These are phyloP conservation scores for Omphalotus guepiniiformis DNA, from an alignment of 768 basidiomycete species.

Conservation along the genomic window DNA sequence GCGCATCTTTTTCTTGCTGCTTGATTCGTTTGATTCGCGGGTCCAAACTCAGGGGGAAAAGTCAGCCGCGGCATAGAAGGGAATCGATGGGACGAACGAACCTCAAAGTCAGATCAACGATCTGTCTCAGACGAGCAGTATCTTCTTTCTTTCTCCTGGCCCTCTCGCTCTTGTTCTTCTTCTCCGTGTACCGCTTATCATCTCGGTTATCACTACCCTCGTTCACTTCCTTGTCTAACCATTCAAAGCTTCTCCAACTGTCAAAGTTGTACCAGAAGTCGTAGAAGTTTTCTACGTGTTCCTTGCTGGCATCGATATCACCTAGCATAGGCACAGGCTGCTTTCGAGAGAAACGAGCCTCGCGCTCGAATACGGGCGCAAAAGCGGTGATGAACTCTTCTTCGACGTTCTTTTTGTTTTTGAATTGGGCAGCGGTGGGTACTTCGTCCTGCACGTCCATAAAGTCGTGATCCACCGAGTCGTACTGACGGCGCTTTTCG, in stretches of 20 bases:
- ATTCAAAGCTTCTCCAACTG: constrained; percentile 97
- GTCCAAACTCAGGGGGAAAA: constrained; percentile 45
- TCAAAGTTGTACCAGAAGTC: constrained; percentile 99
- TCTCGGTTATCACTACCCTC: constrained; percentile 97
- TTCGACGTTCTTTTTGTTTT: constrained; percentile 49
- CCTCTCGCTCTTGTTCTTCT: constrained; percentile 98
- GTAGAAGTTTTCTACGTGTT: constrained; percentile 89
- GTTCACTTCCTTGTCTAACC: constrained; percentile 96
- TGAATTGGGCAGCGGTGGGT: constrained; percentile 61
- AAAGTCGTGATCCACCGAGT: constrained; percentile 86
- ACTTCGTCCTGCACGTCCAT: constrained; percentile 72
- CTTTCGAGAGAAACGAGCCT: constrained; percentile 86
- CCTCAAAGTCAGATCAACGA: constrained; percentile 84
- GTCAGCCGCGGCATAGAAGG: background rate
- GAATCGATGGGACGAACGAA: constrained; percentile 13
- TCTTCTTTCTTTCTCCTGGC: constrained; percentile 97
- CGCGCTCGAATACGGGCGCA: constrained; percentile 81
- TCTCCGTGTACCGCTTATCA: constrained; percentile 98
- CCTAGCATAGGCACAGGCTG: constrained; percentile 86
- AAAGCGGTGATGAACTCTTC: constrained; percentile 66
- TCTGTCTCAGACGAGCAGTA: constrained; percentile 76
- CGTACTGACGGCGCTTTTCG: constrained; percentile 91
- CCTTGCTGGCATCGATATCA: constrained; percentile 62
- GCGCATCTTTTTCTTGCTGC: constrained; percentile 90
- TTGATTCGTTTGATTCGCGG: constrained; percentile 98